Conservation (phyloP, 139 green algal species). For the Chlamydomonas sp. region DNA sequence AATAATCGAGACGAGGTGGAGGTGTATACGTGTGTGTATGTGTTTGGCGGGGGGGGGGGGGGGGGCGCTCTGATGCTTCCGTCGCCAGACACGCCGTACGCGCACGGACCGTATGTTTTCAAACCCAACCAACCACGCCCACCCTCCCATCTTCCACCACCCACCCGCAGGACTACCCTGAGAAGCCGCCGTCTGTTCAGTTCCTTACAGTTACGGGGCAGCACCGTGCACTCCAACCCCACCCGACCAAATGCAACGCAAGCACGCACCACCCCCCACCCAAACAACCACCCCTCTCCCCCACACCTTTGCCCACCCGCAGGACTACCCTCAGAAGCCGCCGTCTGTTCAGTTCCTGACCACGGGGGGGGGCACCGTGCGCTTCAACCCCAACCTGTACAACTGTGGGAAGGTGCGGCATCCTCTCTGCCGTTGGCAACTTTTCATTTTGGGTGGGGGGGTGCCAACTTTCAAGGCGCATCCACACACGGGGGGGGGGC, state of each 20-base stretch:
- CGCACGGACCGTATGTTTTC: slow-evolving; percentile 39
- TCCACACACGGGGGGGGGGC: too few relatives aligned
- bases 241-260: neutral
- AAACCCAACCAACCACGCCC: too few relatives aligned
- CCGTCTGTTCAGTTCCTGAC: slow-evolving; percentile 46
- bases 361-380: slow-evolving; percentile 52
- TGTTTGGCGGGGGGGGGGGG: too few relatives aligned
- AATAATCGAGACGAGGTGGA: too few relatives aligned
- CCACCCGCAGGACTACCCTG: slow-evolving; percentile 64
- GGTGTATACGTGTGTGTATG: too few relatives aligned
- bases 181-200: slow-evolving; percentile 33
- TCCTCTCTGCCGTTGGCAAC: neutral
- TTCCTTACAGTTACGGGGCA: slow-evolving; percentile 34
- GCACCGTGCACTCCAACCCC: slow-evolving; percentile 29
- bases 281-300: neutral
- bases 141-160: too few relatives aligned
- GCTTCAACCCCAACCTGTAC: slow-evolving; percentile 82
- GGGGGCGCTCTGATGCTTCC: slow-evolving; percentile 6
- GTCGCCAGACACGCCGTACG: slow-evolving; percentile 9
- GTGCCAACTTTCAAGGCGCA: neutral
- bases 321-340: neutral
- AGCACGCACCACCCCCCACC: neutral
- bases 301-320: neutral
- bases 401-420: slow-evolving; percentile 30
- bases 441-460: neutral